Percentiles rank a stretch among this genome's conserved stretches.
These are phyloP conservation scores for Syzygium aqueum DNA, from an alignment of 345 rosid species.

Conservation along the genomic window DNA sequence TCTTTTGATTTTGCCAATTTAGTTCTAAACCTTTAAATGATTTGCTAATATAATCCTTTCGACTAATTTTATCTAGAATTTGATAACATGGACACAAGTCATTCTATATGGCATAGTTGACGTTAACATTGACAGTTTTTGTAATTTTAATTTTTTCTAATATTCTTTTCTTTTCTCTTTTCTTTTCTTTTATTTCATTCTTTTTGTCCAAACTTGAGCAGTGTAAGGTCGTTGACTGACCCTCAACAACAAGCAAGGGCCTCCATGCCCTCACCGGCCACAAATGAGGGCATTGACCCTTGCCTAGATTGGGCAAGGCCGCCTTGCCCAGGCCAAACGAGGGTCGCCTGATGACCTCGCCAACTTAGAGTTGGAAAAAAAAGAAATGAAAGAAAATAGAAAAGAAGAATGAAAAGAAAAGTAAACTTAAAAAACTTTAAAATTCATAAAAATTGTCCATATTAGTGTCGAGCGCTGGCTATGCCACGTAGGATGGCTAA, in stretches of 20 bases:
- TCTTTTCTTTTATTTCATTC: background rate
- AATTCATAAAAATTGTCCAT: too few relatives aligned
- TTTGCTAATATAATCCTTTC: too few relatives aligned
- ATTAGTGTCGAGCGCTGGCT: accelerated
- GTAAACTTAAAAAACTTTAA: accelerated
- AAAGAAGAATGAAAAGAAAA: too few relatives aligned
- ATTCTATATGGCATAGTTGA: too few relatives aligned
- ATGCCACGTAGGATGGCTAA: accelerated
- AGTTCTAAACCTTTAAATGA: too few relatives aligned
- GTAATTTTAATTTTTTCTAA: too few relatives aligned
- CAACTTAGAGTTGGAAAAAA: too few relatives aligned
- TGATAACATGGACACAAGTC: accelerated
- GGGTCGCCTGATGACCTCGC: accelerated
- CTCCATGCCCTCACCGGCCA: accelerated
- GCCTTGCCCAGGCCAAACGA: background rate
- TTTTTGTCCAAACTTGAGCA: background rate
- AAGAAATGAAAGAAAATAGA: too few relatives aligned
- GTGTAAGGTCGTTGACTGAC: background rate
- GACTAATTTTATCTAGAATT: accelerated
- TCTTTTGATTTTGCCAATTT: background rate
- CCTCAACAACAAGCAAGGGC: background rate
- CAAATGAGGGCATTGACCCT: background rate
- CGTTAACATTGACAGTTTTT: too few relatives aligned
- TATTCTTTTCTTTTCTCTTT: background rate
- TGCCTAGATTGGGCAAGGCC: too few relatives aligned